A percentile compares a stretch with the other conserved stretches of the same genome.
phyloP scores from a whole-genome alignment of 768 basidiomycete genomes.

The Panaeolus papilionaceus region DNA sequence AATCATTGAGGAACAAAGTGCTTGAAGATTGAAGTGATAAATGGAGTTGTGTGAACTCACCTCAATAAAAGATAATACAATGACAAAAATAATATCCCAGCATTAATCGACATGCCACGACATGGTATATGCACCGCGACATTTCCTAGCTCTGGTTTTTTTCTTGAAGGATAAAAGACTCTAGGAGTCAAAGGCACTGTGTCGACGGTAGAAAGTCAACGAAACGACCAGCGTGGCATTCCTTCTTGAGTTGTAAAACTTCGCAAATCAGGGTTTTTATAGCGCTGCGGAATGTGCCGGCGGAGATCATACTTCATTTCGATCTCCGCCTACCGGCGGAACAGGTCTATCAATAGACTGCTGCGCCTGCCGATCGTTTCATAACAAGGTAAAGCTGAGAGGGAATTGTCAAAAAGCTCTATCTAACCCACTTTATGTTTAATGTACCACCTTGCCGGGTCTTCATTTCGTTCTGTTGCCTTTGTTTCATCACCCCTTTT shows the following conservation, averaged over 20 bases:
- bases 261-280: slow-evolving; percentile 13
- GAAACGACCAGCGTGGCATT: slow-evolving; percentile 55
- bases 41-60: slow-evolving; percentile 30
- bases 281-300: slow-evolving; percentile 9
- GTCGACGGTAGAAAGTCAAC: slow-evolving; percentile 46
- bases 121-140: slow-evolving; percentile 43
- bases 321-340: slow-evolving; percentile 13
- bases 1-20: slow-evolving; percentile 43
- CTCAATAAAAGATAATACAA: slow-evolving; percentile 18
- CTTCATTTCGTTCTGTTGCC: slow-evolving; percentile 1
- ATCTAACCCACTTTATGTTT: not conserved
- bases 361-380: slow-evolving; percentile 5
- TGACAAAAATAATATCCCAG: slow-evolving; percentile 42
- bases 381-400: not conserved
- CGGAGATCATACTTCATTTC: slow-evolving; percentile 1
- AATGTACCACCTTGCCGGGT: not conserved
- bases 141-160: slow-evolving; percentile 55
- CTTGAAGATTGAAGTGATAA: slow-evolving; percentile 18
- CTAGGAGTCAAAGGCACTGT: slow-evolving; percentile 53
- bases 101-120: slow-evolving; percentile 53
- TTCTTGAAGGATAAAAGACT: slow-evolving; percentile 48
- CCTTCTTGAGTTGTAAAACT: slow-evolving; percentile 36
- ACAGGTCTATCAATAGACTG: slow-evolving; percentile 13
- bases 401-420: slow-evolving; percentile 1
- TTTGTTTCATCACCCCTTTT: slow-evolving; percentile 11